phyloP scores from a whole-genome alignment of 345 rosid species.

The Eucalyptus tenuipes region DNA sequence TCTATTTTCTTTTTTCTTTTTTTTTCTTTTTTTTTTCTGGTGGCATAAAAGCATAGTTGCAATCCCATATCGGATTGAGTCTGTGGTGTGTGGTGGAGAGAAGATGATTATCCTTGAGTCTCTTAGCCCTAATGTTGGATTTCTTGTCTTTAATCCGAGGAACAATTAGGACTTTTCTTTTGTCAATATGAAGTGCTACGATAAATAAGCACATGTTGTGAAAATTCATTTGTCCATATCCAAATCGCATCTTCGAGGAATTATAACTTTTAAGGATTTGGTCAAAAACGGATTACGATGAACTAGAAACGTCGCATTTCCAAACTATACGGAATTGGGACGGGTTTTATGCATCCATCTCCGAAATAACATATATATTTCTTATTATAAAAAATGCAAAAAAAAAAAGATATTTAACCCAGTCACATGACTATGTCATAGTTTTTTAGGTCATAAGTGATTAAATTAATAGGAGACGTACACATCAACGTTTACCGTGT shows the following conservation, averaged over 20 bases:
- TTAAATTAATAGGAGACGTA: not conserved
- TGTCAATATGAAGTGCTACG: not conserved
- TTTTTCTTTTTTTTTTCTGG: fast-evolving
- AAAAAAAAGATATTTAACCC: not conserved
- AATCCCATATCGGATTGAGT: too few species aligned
- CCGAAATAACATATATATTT: not conserved
- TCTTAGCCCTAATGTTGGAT: not conserved
- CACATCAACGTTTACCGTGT: not conserved
- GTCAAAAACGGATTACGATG: not conserved
- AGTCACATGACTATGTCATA: not conserved
- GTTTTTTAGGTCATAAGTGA: not conserved
- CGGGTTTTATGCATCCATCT: not conserved
- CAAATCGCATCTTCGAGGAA: fast-evolving
- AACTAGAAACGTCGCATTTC: fast-evolving
- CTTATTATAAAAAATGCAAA: not conserved
- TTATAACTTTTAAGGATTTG: not conserved
- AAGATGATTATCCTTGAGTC: not conserved
- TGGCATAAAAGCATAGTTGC: not conserved
- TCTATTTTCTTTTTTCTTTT: too few species aligned
- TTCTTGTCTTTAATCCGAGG: not conserved
- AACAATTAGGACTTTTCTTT: not conserved
- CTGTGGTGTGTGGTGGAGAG: not conserved
- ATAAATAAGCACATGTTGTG: not conserved
- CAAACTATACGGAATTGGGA: fast-evolving
- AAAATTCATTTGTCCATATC: not conserved